Base-by-base conservation (phyloP, 2,329 filamentous ascomycete species). In the Aspergillus melleus region DNA sequence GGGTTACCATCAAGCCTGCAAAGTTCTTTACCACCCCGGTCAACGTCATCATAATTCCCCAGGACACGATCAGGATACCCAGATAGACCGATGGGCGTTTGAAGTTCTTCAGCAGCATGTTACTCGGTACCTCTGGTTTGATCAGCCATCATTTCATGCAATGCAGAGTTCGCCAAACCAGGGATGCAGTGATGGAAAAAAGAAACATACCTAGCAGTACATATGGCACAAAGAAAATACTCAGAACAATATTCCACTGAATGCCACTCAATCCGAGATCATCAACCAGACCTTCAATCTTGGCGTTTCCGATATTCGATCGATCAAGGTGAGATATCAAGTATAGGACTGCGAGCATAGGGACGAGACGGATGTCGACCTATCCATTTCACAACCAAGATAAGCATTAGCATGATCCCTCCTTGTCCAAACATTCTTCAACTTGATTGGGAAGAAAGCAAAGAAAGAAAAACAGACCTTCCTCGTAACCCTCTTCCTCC, bases 41-140 rank as follows among this genome's bases (percentile, higher is more conserved):
- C 52, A 83, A 68, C 0, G 81, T 83, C 70, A 80, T 77, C 4
- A 83, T 77, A 47, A 78, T 70, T 0, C 81, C 80, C 80, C 79
- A 82, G 3, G 65, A 67, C 4, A 76, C 52, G 58, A 72, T 70
- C 30, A 60, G 20, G 11, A 72, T 66, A 3, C 67, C 65, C 24
- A 76, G 49, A 61, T 69, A 66, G 19, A 68, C 59, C 2, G 71
- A 73, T 6, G 70, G 67, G 2, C 63, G 66, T 42, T 64, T 61
- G 14, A 72, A 60, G 12, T 59, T 67, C 32, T 66, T 68, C 11
- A 67, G 50, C 1, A 69, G 20, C 36, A 66, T 53, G 30, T 68
- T 69, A 46, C 63, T 68, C 4, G 66, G 54, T 0, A 66, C 56
- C 60, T 69, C 66, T 54, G 47, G 10, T 54, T 46, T 0, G 32